Percentiles rank a stretch among this genome's conserved stretches.
These are phyloP conservation scores for Pigoraptor vietnamica DNA, from an alignment of 78 protist genomes.

Conservation along the genomic window DNA sequence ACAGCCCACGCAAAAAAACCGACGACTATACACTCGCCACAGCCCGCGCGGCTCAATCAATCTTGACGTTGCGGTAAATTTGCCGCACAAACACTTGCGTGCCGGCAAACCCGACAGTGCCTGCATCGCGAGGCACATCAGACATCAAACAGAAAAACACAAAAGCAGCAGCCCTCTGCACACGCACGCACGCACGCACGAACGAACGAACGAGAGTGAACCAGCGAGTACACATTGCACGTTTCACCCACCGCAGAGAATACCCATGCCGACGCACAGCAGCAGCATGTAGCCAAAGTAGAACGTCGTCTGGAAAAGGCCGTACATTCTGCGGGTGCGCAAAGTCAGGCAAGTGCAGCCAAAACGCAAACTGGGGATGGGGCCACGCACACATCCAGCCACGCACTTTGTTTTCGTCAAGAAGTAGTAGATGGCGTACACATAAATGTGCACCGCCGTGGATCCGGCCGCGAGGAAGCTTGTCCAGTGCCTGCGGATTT, in stretches of 20 bases:
- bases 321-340: slow-evolving; percentile 48
- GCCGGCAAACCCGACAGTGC: slow-evolving; percentile 29
- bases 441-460: slow-evolving; percentile 66
- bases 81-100: slow-evolving; percentile 9
- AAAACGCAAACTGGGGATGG: background rate
- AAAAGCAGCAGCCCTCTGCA: background rate
- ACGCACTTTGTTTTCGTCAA: slow-evolving; percentile 45
- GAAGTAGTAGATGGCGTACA: slow-evolving; percentile 84
- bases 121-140: background rate
- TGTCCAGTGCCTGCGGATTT: slow-evolving; percentile 73
- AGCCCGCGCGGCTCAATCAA: slow-evolving; percentile 10
- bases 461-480: slow-evolving; percentile 59
- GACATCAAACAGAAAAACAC: background rate
- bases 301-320: slow-evolving; percentile 70
- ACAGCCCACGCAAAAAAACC: background rate
- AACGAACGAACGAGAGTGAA: background rate
- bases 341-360: background rate
- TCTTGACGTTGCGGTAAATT: slow-evolving; percentile 53
- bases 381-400: background rate
- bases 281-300: slow-evolving; percentile 64
- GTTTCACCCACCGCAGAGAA: slow-evolving; percentile 52
- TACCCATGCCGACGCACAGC: slow-evolving; percentile 41
- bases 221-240: background rate
- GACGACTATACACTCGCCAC: background rate
- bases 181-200: background rate